phyloP scores from a whole-genome alignment of 1,284 basidiomycete species.

The Tremellales sp. region DNA sequence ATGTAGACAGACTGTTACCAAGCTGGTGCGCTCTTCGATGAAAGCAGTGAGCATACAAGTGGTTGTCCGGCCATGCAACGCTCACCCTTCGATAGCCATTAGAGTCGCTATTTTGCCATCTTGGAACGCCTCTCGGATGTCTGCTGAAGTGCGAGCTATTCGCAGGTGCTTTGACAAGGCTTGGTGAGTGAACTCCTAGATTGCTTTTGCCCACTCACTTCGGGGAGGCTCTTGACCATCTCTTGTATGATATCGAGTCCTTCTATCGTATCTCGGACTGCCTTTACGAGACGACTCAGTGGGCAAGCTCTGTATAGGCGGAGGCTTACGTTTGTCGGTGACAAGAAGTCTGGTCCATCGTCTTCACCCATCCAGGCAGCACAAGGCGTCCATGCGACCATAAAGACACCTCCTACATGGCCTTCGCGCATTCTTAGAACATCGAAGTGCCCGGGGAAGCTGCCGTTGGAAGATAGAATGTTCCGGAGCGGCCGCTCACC shows the following conservation, averaged over 20 bases:
- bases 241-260: not conserved
- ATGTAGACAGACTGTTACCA: conserved; percentile 73
- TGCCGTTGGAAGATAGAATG: conserved; percentile 10
- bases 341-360: not conserved
- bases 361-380: not conserved
- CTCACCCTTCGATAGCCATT: conserved; percentile 69
- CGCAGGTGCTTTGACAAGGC: too few species aligned
- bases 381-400: conserved; percentile 65
- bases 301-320: not conserved
- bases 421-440: conserved; percentile 69
- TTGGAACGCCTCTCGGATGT: conserved; percentile 58
- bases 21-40: conserved; percentile 66
- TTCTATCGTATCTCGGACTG: not conserved
- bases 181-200: conserved; percentile 59
- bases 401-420: conserved; percentile 76
- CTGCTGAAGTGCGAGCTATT: conserved; percentile 56
- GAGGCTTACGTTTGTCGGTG: not conserved
- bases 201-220: too few species aligned
- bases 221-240: not conserved
- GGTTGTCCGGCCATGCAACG: conserved; percentile 31
- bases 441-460: conserved; percentile 66
- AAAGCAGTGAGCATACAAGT: too few species aligned
- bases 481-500: not conserved
- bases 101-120: conserved; percentile 70
- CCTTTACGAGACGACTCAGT: not conserved